Evolutionary conservation across 129 eudicot genomes (phyloP).

Genomic region (Sambucus nigra): DNA sequence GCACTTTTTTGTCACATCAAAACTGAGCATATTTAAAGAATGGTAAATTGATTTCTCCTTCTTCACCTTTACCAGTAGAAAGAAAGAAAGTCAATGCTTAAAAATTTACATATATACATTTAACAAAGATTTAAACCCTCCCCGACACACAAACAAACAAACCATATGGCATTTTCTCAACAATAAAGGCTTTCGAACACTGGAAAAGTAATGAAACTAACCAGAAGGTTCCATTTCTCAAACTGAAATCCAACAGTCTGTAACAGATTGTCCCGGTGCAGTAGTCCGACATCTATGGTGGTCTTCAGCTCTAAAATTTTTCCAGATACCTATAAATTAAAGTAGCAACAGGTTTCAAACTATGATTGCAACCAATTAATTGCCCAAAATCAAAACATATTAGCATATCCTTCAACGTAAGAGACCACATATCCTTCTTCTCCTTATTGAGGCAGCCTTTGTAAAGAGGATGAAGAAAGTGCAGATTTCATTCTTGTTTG

Average conservation of each 20-base stretch:
- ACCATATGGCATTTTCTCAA: too few relatives aligned
- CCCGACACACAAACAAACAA: neutral
- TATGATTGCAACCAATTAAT: neutral
- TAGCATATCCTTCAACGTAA: too few relatives aligned
- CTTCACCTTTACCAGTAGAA: slow-evolving; percentile 45
- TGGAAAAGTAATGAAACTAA: slow-evolving; percentile 16
- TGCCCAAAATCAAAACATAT: neutral
- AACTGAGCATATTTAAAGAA: slow-evolving; percentile 69
- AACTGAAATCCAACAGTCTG: slow-evolving; percentile 53
- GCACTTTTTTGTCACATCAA: slow-evolving; percentile 88
- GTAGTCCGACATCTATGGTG: slow-evolving; percentile 66
- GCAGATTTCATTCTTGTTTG: too few relatives aligned
- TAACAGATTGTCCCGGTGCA: slow-evolving; percentile 56
- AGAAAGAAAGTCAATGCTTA: neutral
- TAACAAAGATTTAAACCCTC: neutral
- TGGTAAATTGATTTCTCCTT: slow-evolving; percentile 78
- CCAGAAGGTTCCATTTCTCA: slow-evolving; percentile 78
- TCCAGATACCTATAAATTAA: slow-evolving; percentile 42
- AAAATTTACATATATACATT: neutral
- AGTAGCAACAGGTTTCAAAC: slow-evolving; percentile 1
- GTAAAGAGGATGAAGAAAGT: too few relatives aligned
- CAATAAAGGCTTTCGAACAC: too few relatives aligned
- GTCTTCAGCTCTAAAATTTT: slow-evolving; percentile 77
- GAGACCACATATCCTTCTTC: too few relatives aligned
- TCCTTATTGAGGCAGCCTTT: too few relatives aligned